phyloP scores from a whole-genome alignment of 2,329 filamentous ascomycete species.

The Trichoderma endophyticum region DNA sequence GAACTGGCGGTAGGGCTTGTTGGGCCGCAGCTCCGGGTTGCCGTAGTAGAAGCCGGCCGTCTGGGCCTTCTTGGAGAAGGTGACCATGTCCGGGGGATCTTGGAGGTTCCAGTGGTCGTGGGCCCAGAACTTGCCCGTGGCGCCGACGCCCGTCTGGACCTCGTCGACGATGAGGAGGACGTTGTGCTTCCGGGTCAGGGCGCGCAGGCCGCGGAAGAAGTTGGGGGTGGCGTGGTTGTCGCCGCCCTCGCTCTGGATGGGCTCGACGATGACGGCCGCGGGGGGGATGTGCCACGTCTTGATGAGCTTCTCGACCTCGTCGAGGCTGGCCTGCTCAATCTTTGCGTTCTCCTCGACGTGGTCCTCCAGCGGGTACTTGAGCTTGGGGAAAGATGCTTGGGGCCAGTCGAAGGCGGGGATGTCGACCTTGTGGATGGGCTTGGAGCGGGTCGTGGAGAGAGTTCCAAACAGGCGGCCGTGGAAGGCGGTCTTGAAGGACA shows the following conservation, averaged over 20 bases:
- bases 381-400: constrained; percentile 76
- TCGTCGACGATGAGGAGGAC: constrained; percentile 90
- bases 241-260: constrained; percentile 88
- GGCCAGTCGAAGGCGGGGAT: constrained; percentile 96
- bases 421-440: constrained; percentile 92
- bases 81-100: constrained; percentile 85
- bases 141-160: constrained; percentile 89
- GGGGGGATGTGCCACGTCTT: constrained; percentile 74
- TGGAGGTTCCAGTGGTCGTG: constrained; percentile 89
- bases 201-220: constrained; percentile 83
- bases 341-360: constrained; percentile 76
- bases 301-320: constrained; percentile 80
- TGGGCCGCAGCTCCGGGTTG: constrained; percentile 74
- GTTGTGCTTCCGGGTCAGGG: constrained; percentile 71
- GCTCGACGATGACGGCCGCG: constrained; percentile 80
- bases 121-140: constrained; percentile 93
- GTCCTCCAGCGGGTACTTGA: constrained; percentile 84
- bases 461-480: constrained; percentile 87
- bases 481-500: constrained; percentile 86
- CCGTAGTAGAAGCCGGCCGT: constrained; percentile 90
- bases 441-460: constrained; percentile 84
- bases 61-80: constrained; percentile 94
- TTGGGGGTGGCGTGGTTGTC: constrained; percentile 88
- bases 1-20: constrained; percentile 94
- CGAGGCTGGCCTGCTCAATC: constrained; percentile 76